These are phyloP conservation scores for Cyberlindnera maritima DNA, from an alignment of 805 yeast genomes.

Conservation along the genomic window DNA sequence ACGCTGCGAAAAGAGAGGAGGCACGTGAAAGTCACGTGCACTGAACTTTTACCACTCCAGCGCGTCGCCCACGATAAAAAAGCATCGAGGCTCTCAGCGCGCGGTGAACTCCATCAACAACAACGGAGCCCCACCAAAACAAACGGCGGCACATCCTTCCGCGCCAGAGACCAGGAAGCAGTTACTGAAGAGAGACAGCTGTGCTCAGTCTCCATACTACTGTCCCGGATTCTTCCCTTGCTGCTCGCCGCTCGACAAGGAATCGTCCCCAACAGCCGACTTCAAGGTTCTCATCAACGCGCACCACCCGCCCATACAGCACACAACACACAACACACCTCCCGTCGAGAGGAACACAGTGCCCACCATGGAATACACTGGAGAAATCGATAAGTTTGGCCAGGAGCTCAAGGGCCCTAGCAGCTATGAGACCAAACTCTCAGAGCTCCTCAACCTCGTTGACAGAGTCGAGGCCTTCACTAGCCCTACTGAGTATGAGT, in stretches of 20 bases:
- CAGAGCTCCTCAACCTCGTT: conserved; percentile 75
- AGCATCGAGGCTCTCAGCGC: background rate
- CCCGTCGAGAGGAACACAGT: background rate
- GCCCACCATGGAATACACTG: conserved; percentile 32
- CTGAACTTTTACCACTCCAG: background rate
- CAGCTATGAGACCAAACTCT: conserved; percentile 60
- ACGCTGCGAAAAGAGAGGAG: background rate
- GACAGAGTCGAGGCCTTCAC: conserved; percentile 85
- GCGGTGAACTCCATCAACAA: background rate
- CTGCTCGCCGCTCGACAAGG: background rate
- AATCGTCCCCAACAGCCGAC: background rate
- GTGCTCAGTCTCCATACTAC: background rate
- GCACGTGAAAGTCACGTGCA: conserved; percentile 25
- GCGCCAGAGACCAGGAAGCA: background rate
- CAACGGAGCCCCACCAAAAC: background rate
- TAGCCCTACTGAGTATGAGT: conserved; percentile 77
- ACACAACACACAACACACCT: background rate
- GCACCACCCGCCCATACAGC: background rate
- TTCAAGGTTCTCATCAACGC: background rate
- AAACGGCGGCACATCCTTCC: background rate
- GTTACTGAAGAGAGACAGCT: background rate
- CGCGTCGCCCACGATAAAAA: conserved; percentile 1
- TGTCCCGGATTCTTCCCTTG: background rate
- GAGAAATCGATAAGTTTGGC: conserved; percentile 67
- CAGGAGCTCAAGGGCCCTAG: conserved; percentile 51